Conservation (phyloP, 192 early-diverging fungal species). For the Piromyces finnis region DNA sequence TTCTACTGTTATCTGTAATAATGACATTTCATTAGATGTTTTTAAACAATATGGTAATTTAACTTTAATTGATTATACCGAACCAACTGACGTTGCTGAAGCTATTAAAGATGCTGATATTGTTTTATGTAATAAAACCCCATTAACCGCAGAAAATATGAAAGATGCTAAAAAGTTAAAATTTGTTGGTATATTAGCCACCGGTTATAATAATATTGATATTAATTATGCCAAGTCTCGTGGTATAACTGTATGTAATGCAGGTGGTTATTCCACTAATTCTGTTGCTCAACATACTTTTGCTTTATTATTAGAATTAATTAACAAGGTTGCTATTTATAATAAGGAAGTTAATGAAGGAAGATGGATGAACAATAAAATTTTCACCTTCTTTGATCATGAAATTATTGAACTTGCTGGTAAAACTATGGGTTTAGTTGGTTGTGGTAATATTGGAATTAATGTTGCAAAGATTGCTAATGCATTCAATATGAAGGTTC, state of each 20-base stretch:
- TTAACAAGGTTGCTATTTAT: neutral
- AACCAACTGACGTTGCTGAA: neutral
- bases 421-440: neutral
- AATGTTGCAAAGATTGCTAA: neutral
- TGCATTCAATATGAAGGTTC: conserved; percentile 4
- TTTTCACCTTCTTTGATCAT: neutral
- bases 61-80: neutral
- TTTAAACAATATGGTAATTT: neutral
- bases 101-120: neutral
- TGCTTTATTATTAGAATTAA: neutral
- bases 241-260: neutral
- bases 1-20: neutral
- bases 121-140: neutral
- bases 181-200: neutral
- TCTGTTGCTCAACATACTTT: neutral
- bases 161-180: neutral
- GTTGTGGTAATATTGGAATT: neutral
- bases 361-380: neutral
- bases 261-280: neutral
- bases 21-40: neutral
- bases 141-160: neutral
- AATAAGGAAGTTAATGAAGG: neutral
- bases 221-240: neutral
- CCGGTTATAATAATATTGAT: neutral
- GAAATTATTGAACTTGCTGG: neutral